Conservation (phyloP, 371 early-diverging fungal genomes). For the Chytridiales sp. region DNA sequence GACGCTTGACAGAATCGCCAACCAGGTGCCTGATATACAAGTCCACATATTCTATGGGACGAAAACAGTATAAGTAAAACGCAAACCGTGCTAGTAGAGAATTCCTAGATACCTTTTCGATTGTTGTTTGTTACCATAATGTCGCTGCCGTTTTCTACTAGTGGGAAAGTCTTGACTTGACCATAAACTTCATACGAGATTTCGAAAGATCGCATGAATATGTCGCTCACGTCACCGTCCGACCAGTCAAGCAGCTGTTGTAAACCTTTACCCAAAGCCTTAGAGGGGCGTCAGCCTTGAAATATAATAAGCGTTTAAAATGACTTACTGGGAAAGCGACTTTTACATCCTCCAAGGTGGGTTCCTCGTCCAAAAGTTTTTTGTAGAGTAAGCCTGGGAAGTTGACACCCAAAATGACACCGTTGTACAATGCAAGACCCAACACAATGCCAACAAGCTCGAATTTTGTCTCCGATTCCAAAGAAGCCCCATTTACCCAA, state of each 20-base stretch:
- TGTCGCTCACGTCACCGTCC: slow-evolving; percentile 78
- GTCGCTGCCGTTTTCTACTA: slow-evolving; percentile 52
- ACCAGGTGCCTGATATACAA: slow-evolving; percentile 80
- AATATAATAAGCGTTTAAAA: slow-evolving; percentile 29
- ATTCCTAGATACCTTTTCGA: slow-evolving; percentile 35
- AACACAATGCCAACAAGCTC: slow-evolving; percentile 67
- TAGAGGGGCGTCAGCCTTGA: slow-evolving; percentile 35
- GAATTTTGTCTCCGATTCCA: slow-evolving; percentile 49
- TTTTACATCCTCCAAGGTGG: slow-evolving; percentile 59
- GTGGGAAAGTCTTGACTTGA: slow-evolving; percentile 46
- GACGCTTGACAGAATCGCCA: slow-evolving; percentile 76
- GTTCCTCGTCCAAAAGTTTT: slow-evolving; percentile 55
- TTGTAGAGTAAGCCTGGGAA: slow-evolving; percentile 63
- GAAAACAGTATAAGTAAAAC: neutral
- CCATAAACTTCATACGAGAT: slow-evolving; percentile 50
- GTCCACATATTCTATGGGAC: slow-evolving; percentile 58
- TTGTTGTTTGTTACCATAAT: slow-evolving; percentile 66
- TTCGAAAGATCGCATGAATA: slow-evolving; percentile 81
- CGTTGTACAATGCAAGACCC: slow-evolving; percentile 78
- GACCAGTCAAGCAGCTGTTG: slow-evolving; percentile 79
- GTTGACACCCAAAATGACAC: slow-evolving; percentile 61
- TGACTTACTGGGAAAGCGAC: slow-evolving; percentile 55
- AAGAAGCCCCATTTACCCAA: slow-evolving; percentile 51
- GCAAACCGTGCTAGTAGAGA: neutral
- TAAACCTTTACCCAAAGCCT: slow-evolving; percentile 78